Evolutionary conservation across 2,329 filamentous ascomycete species (phyloP).

Genomic region (Calonectria henricotiae): DNA sequence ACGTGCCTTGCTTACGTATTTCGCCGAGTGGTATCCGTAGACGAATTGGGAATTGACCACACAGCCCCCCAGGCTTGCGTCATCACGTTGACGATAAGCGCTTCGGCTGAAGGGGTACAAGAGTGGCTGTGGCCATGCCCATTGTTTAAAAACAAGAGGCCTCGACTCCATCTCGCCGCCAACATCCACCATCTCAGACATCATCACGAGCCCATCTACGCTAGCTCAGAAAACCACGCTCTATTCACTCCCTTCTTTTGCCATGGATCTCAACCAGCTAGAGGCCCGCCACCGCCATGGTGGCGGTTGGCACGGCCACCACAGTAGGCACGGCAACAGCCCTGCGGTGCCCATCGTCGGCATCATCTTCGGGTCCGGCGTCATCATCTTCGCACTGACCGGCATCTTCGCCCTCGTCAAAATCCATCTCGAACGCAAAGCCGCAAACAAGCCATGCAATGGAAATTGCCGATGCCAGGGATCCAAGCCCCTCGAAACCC

Average conservation of each 20-base stretch:
- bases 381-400: not conserved
- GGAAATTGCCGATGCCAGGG: constrained; percentile 6
- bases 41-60: not conserved
- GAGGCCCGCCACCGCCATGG: not conserved
- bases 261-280: not conserved
- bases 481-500: not conserved
- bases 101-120: not conserved
- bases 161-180: not conserved
- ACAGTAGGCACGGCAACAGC: not conserved
- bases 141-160: not conserved
- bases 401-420: not conserved
- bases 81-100: not conserved
- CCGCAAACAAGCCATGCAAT: not conserved
- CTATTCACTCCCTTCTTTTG: not conserved
- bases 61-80: not conserved
- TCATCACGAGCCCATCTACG: not conserved
- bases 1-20: no score
- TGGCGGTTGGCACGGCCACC: no score
- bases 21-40: no score
- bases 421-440: not conserved
- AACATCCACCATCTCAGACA: not conserved
- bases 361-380: not conserved
- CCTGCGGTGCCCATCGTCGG: not conserved
- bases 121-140: not conserved
- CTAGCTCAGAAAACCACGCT: not conserved